phyloP scores from a whole-genome alignment of 345 rosid genomes.

The Salix suchowensis region DNA sequence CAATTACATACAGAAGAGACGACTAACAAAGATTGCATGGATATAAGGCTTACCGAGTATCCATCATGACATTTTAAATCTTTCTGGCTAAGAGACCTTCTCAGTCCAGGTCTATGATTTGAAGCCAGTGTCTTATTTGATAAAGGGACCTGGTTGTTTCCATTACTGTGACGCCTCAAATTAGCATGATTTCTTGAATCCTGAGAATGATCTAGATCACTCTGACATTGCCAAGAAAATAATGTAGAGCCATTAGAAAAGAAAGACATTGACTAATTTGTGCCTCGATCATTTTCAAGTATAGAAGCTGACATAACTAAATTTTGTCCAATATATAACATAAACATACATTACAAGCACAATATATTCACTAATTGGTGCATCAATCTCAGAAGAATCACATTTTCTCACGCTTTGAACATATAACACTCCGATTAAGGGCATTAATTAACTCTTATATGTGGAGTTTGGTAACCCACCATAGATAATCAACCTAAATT shows the following conservation, averaged over 20 bases:
- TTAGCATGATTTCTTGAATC: slow-evolving; percentile 34
- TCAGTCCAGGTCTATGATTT: slow-evolving; percentile 43
- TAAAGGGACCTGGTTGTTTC: slow-evolving; percentile 30
- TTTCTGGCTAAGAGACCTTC: slow-evolving; percentile 71
- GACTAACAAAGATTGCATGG: slow-evolving; percentile 8
- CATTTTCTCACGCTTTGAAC: not conserved
- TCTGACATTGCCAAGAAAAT: slow-evolving; percentile 44
- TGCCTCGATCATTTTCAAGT: not conserved
- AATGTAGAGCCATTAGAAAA: not conserved
- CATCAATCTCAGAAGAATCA: not conserved
- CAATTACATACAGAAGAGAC: not conserved
- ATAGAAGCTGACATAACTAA: not conserved
- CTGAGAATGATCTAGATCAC: slow-evolving; percentile 56
- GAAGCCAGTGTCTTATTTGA: slow-evolving; percentile 38
- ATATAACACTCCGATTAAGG: not conserved
- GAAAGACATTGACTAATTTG: not conserved
- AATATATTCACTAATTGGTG: not conserved
- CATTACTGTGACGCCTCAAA: slow-evolving; percentile 33
- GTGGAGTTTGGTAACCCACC: not conserved
- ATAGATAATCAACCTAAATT: not conserved
- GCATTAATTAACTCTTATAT: not conserved
- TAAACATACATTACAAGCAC: not conserved
- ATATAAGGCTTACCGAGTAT: slow-evolving; percentile 66
- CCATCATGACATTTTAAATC: slow-evolving; percentile 69
- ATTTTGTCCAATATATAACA: not conserved